A percentile compares a stretch with the other conserved stretches of the same genome.
phyloP scores from a whole-genome alignment of 2,329 filamentous ascomycete genomes.

The Pochonia chlamydosporia region DNA sequence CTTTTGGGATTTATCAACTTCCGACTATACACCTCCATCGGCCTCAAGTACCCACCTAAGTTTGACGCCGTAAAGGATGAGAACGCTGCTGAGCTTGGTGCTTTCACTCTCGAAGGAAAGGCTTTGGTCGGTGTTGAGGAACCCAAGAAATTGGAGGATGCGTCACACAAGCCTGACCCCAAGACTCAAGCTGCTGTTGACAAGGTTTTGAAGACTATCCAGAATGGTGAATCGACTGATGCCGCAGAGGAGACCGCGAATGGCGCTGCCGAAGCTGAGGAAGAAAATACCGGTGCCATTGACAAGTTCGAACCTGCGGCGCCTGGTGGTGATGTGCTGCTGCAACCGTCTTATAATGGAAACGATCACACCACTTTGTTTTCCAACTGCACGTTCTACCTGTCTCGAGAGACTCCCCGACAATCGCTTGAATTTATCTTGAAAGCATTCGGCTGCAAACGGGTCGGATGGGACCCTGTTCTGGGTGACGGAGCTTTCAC shows the following conservation, averaged over 20 bases:
- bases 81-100: constrained; percentile 80
- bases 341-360: constrained; percentile 65
- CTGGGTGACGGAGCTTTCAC: constrained; percentile 91
- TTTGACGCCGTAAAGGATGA: constrained; percentile 86
- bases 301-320: constrained; percentile 88
- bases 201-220: constrained; percentile 63
- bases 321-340: constrained; percentile 77
- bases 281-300: constrained; percentile 50
- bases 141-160: constrained; percentile 44
- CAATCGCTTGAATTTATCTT: constrained; percentile 89
- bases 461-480: constrained; percentile 89
- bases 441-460: constrained; percentile 89
- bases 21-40: constrained; percentile 83
- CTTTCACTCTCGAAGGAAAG: constrained; percentile 79
- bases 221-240: constrained; percentile 43
- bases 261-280: constrained; percentile 31
- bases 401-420: constrained; percentile 89
- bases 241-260: constrained; percentile 26
- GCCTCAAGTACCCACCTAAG: constrained; percentile 91
- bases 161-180: constrained; percentile 49
- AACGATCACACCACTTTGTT: constrained; percentile 72
- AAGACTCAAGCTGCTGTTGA: constrained; percentile 61
- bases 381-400: constrained; percentile 81
- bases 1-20: constrained; percentile 95
- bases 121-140: constrained; percentile 53